phyloP scores from a whole-genome alignment of 306 rosid species.

The Sesbania bispinosa region DNA sequence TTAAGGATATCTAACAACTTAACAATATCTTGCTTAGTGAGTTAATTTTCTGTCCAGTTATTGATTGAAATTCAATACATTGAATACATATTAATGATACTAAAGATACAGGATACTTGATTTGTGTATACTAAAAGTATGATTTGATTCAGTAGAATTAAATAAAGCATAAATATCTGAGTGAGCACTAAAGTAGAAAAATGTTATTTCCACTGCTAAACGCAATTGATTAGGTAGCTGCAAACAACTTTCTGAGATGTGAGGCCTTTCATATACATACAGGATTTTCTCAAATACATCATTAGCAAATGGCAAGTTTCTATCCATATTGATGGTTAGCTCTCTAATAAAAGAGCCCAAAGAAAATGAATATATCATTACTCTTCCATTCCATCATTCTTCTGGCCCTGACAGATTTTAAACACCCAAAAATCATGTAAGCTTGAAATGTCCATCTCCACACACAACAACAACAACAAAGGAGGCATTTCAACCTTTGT shows the following conservation, averaged over 20 bases:
- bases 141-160: not conserved
- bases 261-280: constrained; percentile 49
- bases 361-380: constrained; percentile 43
- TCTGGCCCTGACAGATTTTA: constrained; percentile 40
- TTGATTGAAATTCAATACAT: too few relatives aligned
- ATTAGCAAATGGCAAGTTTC: constrained; percentile 45
- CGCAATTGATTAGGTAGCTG: constrained; percentile 38
- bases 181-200: not conserved
- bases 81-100: too few relatives aligned
- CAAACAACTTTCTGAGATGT: constrained; percentile 34
- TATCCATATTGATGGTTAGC: constrained; percentile 54
- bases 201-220: constrained; percentile 25
- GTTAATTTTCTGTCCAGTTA: not conserved
- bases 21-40: not conserved
- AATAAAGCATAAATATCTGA: constrained; percentile 4
- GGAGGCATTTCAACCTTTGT: constrained; percentile 37
- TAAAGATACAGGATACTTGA: too few relatives aligned
- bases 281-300: constrained; percentile 53
- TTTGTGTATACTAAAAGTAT: not conserved
- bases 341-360: constrained; percentile 40
- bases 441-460: constrained; percentile 49
- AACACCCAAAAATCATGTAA: constrained; percentile 54
- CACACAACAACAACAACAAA: constrained; percentile 42
- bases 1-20: not conserved
- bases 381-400: constrained; percentile 50